Evolutionary conservation across 2,329 filamentous ascomycete species (phyloP), one percentile per base, ranked within the genome.

Genomic region (Microcyclospora tardicrescens): DNA sequence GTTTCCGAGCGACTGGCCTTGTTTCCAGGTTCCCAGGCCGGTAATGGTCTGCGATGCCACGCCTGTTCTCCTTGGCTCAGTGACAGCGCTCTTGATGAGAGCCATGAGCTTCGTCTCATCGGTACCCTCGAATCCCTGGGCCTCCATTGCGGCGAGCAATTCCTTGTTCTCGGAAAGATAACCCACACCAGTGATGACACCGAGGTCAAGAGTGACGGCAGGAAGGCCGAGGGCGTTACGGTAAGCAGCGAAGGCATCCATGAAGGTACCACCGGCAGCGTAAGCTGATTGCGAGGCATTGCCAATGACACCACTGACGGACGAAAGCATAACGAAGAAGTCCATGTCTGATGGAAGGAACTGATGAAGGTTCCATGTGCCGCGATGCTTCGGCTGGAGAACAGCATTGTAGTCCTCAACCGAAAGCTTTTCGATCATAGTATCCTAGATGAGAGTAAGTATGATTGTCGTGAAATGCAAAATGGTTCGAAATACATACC

Each of bases 171-270:
- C 43, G 16, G 43, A 37, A 15, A 56, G 36, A 14, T 51, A 50
- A 13, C 57, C 58, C 16, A 58, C 49, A 27, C 48, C 50, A 11
- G 47, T 38, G 10, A 60, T 46, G 2, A 46, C 41, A 11, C 55
- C 56, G 2, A 60, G 38, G 33, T 58, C 48, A 14, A 60, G 35
- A 1, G 48, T 40, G 8, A 38, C 34, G 6, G 46, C 53, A 4
- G 42, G 35, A 3, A 54, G 38, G 2, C 54, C 53, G 2, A 36
- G 44, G 1, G 12, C 5, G 1, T 27, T 41, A 6, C 59, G 48
- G 28, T 55, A 53, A 2, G 35, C 29, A 1, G 47, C 44, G 28
- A 58, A 37, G 2, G 43, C 35, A 34, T 53, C 49, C 10, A 46
- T 40, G 37, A 40, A 54, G 11, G 43, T 38, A 36, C 46, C 46